Conservation (phyloP, 257 asterid species). For the Orobanche coerulescens region DNA sequence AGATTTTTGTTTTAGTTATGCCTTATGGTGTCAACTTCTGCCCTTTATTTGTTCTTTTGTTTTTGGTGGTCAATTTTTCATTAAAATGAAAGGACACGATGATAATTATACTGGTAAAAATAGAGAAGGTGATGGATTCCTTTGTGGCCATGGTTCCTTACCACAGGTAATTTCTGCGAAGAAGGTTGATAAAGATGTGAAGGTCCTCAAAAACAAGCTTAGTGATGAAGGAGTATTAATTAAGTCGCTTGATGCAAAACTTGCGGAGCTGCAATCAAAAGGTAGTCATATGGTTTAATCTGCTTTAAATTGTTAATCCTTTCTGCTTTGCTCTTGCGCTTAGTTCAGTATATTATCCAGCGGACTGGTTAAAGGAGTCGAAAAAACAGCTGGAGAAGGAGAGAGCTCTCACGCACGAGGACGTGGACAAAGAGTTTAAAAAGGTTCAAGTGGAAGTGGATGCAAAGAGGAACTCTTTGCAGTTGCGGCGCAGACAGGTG, state of each 20-base stretch:
- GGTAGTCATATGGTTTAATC: slow-evolving; percentile 32
- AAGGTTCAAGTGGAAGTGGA: slow-evolving; percentile 56
- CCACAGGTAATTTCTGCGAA: slow-evolving; percentile 61
- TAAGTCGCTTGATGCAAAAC: slow-evolving; percentile 67
- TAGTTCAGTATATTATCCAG: slow-evolving; percentile 30
- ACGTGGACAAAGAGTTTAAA: slow-evolving; percentile 46
- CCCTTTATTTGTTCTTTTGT: background rate
- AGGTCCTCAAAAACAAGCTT: slow-evolving; percentile 53
- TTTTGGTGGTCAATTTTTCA: slow-evolving; percentile 13
- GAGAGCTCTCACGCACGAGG: slow-evolving; percentile 36
- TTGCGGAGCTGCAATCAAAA: slow-evolving; percentile 55
- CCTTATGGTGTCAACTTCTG: background rate
- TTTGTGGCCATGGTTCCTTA: slow-evolving; percentile 5
- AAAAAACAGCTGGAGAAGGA: slow-evolving; percentile 58
- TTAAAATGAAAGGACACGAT: background rate
- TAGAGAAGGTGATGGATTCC: too few species aligned
- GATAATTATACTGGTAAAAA: too few species aligned
- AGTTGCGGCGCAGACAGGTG: slow-evolving; percentile 49
- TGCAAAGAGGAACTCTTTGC: slow-evolving; percentile 45
- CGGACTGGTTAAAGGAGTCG: slow-evolving; percentile 47
- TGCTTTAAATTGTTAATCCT: slow-evolving; percentile 16
- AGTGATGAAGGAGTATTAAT: slow-evolving; percentile 55
- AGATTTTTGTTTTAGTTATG: background rate
- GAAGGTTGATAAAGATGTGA: slow-evolving; percentile 69
- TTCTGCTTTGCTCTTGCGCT: slow-evolving; percentile 9